Evolutionary conservation across 139 green algal genomes (phyloP).

Genomic region (Micromonas commoda): DNA sequence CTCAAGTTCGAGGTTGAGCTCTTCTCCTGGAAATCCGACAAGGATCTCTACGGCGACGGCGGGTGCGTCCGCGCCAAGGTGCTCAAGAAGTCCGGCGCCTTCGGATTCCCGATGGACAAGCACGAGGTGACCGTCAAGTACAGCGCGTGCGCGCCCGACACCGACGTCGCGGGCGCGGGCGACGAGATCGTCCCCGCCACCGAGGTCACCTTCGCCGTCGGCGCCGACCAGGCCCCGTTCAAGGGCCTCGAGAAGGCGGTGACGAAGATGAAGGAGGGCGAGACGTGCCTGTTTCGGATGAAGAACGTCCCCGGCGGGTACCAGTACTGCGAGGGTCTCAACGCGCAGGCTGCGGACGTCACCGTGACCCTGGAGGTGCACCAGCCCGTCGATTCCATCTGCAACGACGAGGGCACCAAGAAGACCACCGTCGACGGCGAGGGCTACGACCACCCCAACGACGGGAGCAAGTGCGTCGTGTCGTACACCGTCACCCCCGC

Average conservation of each 20-base stretch:
- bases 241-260: not conserved
- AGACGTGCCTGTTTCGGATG: not conserved
- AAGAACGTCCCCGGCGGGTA: not conserved
- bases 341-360: not conserved
- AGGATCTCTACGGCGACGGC: constrained; percentile 30
- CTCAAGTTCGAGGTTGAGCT: constrained; percentile 88
- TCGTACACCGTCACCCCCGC: not conserved
- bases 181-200: not conserved
- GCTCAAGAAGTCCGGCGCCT: constrained; percentile 37
- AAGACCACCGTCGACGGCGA: constrained; percentile 63
- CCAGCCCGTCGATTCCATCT: constrained; percentile 35
- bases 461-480: constrained; percentile 56
- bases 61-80: constrained; percentile 31
- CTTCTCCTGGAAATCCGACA: constrained; percentile 45
- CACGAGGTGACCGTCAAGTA: constrained; percentile 40
- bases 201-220: not conserved
- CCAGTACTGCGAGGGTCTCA: not conserved
- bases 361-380: constrained; percentile 24
- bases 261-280: constrained; percentile 21
- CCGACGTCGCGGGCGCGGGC: not conserved
- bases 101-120: constrained; percentile 37
- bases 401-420: constrained; percentile 69
- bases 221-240: not conserved
- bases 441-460: constrained; percentile 70
- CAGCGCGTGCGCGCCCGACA: not conserved